phyloP scores from a whole-genome alignment of 2,329 filamentous ascomycete genomes.

The Penicillium sp. region DNA sequence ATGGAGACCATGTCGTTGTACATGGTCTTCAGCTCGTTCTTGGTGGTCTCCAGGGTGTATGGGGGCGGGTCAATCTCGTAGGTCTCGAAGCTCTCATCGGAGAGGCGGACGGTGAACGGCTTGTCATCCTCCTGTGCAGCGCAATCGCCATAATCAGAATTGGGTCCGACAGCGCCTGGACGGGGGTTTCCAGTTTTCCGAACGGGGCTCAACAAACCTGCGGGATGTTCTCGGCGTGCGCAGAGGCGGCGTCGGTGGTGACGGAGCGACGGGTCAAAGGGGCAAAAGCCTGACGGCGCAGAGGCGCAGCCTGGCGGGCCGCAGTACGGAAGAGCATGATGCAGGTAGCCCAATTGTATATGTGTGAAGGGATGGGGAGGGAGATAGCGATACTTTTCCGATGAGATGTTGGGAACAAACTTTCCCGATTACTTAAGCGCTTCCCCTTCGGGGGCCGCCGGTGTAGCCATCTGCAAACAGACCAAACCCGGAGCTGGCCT shows the following conservation, averaged over 20 bases:
- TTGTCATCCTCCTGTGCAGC: slow-evolving; percentile 79
- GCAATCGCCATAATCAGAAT: slow-evolving; percentile 22
- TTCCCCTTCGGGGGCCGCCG: slow-evolving; percentile 30
- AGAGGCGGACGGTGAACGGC: slow-evolving; percentile 87
- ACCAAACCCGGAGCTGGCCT: slow-evolving; percentile 23
- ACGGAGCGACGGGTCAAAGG: slow-evolving; percentile 68
- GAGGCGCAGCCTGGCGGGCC: slow-evolving; percentile 60
- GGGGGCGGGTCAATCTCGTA: slow-evolving; percentile 96
- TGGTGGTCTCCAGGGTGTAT: slow-evolving; percentile 90
- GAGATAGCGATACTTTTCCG: slow-evolving; percentile 34
- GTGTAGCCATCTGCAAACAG: slow-evolving; percentile 33
- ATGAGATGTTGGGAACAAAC: slow-evolving; percentile 34
- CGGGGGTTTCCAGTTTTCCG: slow-evolving; percentile 29
- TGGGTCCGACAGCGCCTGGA: slow-evolving; percentile 34
- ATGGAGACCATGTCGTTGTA: slow-evolving; percentile 96
- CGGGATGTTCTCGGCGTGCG: slow-evolving; percentile 80
- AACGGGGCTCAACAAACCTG: slow-evolving; percentile 57
- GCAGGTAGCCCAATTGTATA: slow-evolving; percentile 32
- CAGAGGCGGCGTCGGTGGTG: slow-evolving; percentile 91
- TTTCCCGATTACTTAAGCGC: slow-evolving; percentile 33
- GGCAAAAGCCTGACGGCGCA: slow-evolving; percentile 51
- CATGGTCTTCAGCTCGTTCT: slow-evolving; percentile 98
- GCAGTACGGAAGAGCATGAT: slow-evolving; percentile 72
- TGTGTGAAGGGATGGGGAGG: slow-evolving; percentile 16
- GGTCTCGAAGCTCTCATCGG: slow-evolving; percentile 98